These are phyloP conservation scores for Stevia rebaudiana DNA, from an alignment of 140 eudicot species.

Conservation along the genomic window DNA sequence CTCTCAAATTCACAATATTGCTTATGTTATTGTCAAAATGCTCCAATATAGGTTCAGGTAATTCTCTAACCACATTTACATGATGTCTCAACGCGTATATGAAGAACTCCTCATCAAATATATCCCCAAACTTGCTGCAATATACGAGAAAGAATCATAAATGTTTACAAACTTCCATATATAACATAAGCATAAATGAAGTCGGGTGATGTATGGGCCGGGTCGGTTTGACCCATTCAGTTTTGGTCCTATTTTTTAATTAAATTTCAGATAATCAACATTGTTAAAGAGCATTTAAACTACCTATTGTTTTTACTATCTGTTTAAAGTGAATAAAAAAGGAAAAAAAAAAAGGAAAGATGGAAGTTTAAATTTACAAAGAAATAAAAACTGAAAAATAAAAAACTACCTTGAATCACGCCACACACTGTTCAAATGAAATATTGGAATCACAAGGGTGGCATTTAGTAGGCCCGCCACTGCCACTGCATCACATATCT, in stretches of 20 bases:
- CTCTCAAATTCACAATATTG: constrained; percentile 85
- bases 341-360: not conserved
- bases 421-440: constrained; percentile 97
- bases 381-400: not conserved
- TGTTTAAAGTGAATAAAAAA: not conserved
- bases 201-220: not conserved
- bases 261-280: not conserved
- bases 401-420: constrained; percentile 76
- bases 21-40: constrained; percentile 83
- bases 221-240: not conserved
- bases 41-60: constrained; percentile 69
- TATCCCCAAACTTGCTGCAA: constrained; percentile 84
- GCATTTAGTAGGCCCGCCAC: constrained; percentile 96
- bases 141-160: not conserved
- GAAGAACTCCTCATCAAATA: constrained; percentile 96
- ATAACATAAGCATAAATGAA: not conserved
- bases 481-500: constrained; percentile 99
- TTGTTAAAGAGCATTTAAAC: not conserved
- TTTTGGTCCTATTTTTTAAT: not conserved
- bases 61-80: constrained; percentile 72
- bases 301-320: not conserved
- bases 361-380: not conserved
- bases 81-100: constrained; percentile 78
- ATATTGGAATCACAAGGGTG: constrained; percentile 92
- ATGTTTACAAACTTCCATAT: constrained; percentile 6